Percentiles rank a stretch among this genome's conserved stretches.
Evolutionary conservation across 1,284 basidiomycete genomes (phyloP).

Genomic region (Tremellales sp.): DNA sequence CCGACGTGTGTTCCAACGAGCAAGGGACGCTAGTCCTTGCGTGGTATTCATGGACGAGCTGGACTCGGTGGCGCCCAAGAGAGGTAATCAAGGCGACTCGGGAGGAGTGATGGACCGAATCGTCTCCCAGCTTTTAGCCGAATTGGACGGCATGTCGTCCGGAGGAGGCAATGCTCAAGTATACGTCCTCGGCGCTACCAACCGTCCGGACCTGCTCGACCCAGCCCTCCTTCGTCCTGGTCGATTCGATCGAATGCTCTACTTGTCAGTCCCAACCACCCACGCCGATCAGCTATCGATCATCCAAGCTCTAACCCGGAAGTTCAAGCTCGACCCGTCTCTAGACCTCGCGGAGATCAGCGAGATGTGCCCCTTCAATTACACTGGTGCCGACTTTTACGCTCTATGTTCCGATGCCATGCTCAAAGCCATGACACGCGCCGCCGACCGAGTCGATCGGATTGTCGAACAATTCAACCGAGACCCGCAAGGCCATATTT

Average conservation of each 20-base stretch:
- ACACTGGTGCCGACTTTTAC: constrained; percentile 97
- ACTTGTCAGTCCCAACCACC: constrained; percentile 86
- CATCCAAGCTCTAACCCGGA: constrained; percentile 83
- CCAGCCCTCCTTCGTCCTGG: constrained; percentile 89
- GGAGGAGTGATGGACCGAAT: constrained; percentile 98
- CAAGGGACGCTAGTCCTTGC: constrained; percentile 82
- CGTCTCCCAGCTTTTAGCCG: constrained; percentile 90
- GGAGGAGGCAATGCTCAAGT: constrained; percentile 58
- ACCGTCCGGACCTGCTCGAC: constrained; percentile 92
- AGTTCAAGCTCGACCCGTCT: constrained; percentile 74
- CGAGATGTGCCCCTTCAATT: constrained; percentile 81
- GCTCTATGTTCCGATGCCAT: constrained; percentile 95
- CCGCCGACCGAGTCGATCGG: constrained; percentile 71
- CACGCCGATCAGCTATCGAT: constrained; percentile 85
- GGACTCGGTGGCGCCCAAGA: constrained; percentile 91
- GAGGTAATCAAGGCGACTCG: constrained; percentile 90
- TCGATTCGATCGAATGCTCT: constrained; percentile 94
- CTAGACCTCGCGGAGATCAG: constrained; percentile 67
- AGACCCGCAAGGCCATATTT: constrained; percentile 44
- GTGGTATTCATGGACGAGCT: constrained; percentile 98
- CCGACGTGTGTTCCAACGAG: constrained; percentile 83
- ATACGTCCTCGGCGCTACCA: constrained; percentile 97
- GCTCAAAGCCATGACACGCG: constrained; percentile 89
- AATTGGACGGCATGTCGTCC: constrained; percentile 79
- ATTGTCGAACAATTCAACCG: constrained; percentile 58